Evolutionary conservation across 2,329 filamentous ascomycete species (phyloP), one percentile per base, ranked within the genome.

Genomic region (Aspergillus sp.): DNA sequence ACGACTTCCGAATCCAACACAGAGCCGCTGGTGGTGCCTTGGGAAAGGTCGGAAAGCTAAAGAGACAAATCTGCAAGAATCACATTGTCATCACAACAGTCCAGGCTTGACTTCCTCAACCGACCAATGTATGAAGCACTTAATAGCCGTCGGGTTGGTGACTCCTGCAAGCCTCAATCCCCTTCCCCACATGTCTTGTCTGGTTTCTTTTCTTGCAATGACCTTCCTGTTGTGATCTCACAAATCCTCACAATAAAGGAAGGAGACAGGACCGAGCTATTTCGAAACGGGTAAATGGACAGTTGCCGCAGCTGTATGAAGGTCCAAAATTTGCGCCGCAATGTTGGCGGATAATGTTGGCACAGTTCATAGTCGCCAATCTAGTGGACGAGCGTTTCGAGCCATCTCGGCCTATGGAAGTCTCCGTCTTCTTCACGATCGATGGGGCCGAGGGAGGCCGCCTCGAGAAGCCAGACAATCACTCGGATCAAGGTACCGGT

Each of bases 51-150:
- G 48, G 51, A 49, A 49, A 54, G 52, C 49, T 60, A 59, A 58
- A 52, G 52, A 45, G 54, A 57, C 54, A 24, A 58, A 62, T 60
- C 56, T 65, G 65, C 66, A 65, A 63, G 65, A 62, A 55, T 58
- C 52, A 58, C 56, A 62, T 56, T 59, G 59, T 59, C 57, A 59
- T 67, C 65, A 67, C 65, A 66, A 41, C 24, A 39, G 52, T 51
- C 19, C 44, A 52, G 55, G 54, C 23, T 55, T 49, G 53, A 56
- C 46, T 52, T 58, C 55, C 49, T 52, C 31, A 35, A 44, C 40
- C 40, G 59, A 47, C 63, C 63, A 65, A 65, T 64, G 52, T 60
- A 55, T 55, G 46, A 56, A 50, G 43, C 51, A 58, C 5, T 39
- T 15, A 37, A 33, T 53, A 51, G 40, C 54, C 51, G 43, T 54